A percentile compares a stretch with the other conserved stretches of the same genome.
These are phyloP conservation scores for Rhodosporidiobolus sp. DNA, from an alignment of 768 basidiomycete species.

Conservation along the genomic window DNA sequence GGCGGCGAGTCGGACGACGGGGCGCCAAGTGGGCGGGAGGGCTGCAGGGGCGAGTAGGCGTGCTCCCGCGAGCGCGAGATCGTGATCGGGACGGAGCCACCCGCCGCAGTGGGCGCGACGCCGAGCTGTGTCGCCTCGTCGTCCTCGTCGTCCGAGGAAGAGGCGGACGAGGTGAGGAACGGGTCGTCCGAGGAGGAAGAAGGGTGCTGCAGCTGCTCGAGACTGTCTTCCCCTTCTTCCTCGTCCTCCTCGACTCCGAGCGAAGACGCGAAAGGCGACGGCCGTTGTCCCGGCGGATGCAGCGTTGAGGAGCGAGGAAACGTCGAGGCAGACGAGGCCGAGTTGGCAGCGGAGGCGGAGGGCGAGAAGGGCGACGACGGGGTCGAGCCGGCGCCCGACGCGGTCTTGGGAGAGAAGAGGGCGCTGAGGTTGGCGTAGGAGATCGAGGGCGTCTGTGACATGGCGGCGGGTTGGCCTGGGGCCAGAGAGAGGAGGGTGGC, in stretches of 20 bases:
- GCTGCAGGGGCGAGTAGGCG: constrained; percentile 13
- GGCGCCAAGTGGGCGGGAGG: constrained; percentile 20
- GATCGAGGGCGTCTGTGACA: constrained; percentile 32
- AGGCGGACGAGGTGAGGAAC: constrained; percentile 10
- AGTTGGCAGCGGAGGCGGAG: neutral
- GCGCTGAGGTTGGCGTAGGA: constrained; percentile 24
- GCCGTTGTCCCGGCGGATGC: constrained; percentile 54
- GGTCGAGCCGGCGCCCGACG: neutral
- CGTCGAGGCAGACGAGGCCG: constrained; percentile 51
- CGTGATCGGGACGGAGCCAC: constrained; percentile 13
- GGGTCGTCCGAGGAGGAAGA: constrained; percentile 8
- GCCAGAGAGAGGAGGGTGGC: constrained; percentile 32
- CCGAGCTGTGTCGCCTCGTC: constrained; percentile 19
- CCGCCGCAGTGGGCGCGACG: neutral
- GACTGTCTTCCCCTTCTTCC: constrained; percentile 10
- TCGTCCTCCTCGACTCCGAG: constrained; percentile 53
- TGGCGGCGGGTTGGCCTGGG: constrained; percentile 8
- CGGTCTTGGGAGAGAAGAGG: constrained; percentile 16
- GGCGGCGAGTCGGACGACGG: neutral
- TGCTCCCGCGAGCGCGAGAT: neutral
- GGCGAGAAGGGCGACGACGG: neutral
- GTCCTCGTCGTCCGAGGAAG: constrained; percentile 6
- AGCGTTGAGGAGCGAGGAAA: constrained; percentile 52
- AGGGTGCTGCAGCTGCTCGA: neutral
- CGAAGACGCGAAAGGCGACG: constrained; percentile 56